These are phyloP conservation scores for Trametes pubescens DNA, from an alignment of 1,284 basidiomycete genomes.

Conservation along the genomic window DNA sequence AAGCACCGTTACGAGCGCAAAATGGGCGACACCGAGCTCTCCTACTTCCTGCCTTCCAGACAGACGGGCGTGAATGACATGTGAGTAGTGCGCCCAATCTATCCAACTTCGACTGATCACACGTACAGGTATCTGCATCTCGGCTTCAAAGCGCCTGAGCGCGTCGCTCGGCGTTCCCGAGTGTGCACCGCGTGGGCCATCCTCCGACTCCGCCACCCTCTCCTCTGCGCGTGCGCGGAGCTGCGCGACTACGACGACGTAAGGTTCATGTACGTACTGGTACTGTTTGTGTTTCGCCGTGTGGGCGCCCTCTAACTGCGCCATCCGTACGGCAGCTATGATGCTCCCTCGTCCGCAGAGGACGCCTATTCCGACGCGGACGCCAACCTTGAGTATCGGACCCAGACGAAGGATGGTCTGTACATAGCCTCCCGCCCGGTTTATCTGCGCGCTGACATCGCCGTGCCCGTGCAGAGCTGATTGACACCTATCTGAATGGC, in stretches of 20 bases:
- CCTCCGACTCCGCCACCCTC: slow-evolving; percentile 69
- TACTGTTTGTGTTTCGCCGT: slow-evolving; percentile 17
- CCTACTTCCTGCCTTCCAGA: slow-evolving; percentile 78
- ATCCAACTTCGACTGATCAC: slow-evolving; percentile 9
- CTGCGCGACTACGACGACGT: slow-evolving; percentile 72
- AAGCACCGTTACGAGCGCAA: slow-evolving; percentile 47
- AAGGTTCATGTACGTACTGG: slow-evolving; percentile 64
- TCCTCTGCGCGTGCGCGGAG: slow-evolving; percentile 66
- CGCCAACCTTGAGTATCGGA: slow-evolving; percentile 57
- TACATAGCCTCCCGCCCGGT: background rate
- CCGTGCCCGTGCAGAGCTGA: slow-evolving; percentile 54
- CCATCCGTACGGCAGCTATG: slow-evolving; percentile 50
- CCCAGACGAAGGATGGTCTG: slow-evolving; percentile 62
- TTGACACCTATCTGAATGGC: slow-evolving; percentile 77
- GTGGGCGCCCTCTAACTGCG: slow-evolving; percentile 9
- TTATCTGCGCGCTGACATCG: slow-evolving; percentile 1
- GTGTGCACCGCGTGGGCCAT: slow-evolving; percentile 74
- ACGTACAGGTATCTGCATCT: slow-evolving; percentile 74
- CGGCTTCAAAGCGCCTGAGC: slow-evolving; percentile 59
- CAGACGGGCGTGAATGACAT: slow-evolving; percentile 85
- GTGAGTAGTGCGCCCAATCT: slow-evolving; percentile 48
- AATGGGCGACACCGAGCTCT: slow-evolving; percentile 71
- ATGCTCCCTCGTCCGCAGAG: slow-evolving; percentile 51
- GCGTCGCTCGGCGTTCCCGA: slow-evolving; percentile 53
- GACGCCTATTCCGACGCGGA: slow-evolving; percentile 59